Evolutionary conservation across 257 asterid genomes (phyloP), one percentile per base, ranked within the genome.

Genomic region (Solanum lycopersicoides): DNA sequence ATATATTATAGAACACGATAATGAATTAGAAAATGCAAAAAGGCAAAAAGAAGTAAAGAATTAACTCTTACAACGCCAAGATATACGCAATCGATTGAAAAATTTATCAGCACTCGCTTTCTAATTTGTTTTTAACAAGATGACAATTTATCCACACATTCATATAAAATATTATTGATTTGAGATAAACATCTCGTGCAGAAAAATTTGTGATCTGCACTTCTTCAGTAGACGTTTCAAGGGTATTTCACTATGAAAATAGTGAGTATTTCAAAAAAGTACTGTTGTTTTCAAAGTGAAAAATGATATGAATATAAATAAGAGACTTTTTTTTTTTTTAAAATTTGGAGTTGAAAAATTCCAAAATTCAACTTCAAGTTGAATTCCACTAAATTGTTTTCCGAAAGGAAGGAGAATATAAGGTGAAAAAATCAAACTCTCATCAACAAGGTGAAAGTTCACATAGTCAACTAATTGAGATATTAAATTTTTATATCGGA

Each of bases 351-450:
- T 21, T 10, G 1, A 12, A 47, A 47, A 47, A 4, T 13, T 2
- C 13, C 69, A 3, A 60, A 60, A 21, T 60, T 60, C 69, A 60
- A 23, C 69, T 2, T 60, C 14, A 10, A 60, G 7, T 60, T 60
- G 30, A 60, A 60, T 10, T 60, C 7, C 69, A 60, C 69, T 21
- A 9, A 60, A 4, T 9, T 60, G 69, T 60, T 60, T 21, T 60
- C 2, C 1, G 1, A 23, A 60, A 56, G n/a, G n/a, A 56, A 56
- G 63, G 63, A 53, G 23, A 16, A 16, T 53, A 53, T 53, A 53
- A 16, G 10, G 63, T 6, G 9, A 0, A 21, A 56, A 3, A 56
- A 56, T 56, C 2, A 2, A 18, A 3, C 21, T 0, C n/a, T 7
- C 63, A 53, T 23, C 63, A 53, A 53, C 0, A 53, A 6, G 3